Percentiles rank a stretch among this genome's conserved stretches.
Conservation (phyloP, 345 rosid species). For the Eucalyptus curtisii region DNA sequence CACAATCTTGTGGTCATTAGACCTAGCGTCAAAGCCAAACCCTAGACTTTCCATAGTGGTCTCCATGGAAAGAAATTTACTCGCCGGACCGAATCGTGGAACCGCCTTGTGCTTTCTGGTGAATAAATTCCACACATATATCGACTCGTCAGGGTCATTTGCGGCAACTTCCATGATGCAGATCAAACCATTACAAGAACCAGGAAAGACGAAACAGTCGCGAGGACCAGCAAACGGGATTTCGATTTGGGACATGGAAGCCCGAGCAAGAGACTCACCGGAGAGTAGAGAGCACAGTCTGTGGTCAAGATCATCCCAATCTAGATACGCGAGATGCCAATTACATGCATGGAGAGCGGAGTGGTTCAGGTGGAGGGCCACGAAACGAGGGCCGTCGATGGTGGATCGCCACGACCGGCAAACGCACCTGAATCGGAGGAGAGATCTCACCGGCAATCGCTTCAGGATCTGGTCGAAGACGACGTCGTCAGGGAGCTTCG, state of each 20-base stretch:
- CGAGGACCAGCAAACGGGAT: not conserved
- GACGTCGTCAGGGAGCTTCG: not conserved
- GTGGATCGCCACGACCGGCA: not conserved
- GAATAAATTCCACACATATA: too few species aligned
- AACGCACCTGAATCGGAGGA: not conserved
- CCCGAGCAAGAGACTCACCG: not conserved
- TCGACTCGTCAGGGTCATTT: too few species aligned
- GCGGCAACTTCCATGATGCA: too few species aligned
- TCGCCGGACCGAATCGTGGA: too few species aligned
- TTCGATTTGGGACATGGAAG: not conserved
- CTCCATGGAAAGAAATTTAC: too few species aligned
- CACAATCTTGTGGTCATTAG: too few species aligned
- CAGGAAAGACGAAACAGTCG: fast-evolving
- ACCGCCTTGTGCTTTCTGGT: too few species aligned
- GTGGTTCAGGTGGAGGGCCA: not conserved
- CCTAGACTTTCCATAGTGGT: too few species aligned
- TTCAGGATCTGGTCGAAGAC: not conserved
- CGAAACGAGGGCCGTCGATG: not conserved
- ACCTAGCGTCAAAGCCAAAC: too few species aligned
- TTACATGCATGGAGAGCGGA: not conserved
- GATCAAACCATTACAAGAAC: too few species aligned
- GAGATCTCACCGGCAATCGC: not conserved
- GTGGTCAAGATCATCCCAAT: not conserved
- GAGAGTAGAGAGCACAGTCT: not conserved
- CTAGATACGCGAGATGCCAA: not conserved